Evolutionary conservation across 1,139 yeast genomes (phyloP).

Genomic region (Entelexis paramagnoliae): DNA sequence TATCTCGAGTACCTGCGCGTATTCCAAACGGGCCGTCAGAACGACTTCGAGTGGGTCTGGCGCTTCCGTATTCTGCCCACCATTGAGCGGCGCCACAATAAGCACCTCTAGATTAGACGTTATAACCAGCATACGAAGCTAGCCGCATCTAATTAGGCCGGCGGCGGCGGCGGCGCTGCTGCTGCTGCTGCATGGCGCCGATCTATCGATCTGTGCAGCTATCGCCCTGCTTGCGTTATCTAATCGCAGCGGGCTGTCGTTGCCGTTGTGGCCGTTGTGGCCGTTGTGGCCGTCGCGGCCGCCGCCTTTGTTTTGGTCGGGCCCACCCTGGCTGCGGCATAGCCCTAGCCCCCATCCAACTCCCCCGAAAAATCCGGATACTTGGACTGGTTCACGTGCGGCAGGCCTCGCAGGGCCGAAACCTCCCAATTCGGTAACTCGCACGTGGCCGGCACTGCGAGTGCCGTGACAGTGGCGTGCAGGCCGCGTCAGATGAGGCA

Average conservation of each 20-base stretch:
- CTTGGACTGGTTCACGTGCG: background rate
- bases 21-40: constrained; percentile 40
- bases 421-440: constrained; percentile 77
- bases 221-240: too few relatives aligned
- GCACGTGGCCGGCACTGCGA: constrained; percentile 85
- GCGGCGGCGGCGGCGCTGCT: background rate
- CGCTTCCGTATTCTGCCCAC: constrained; percentile 35
- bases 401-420: background rate
- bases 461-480: constrained; percentile 46
- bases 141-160: background rate
- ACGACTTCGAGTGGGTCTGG: constrained; percentile 45
- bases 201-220: too few relatives aligned
- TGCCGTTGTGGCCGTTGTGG: too few relatives aligned
- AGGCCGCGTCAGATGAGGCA: background rate
- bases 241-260: too few relatives aligned
- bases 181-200: background rate
- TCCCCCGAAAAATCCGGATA: background rate
- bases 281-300: too few relatives aligned
- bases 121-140: background rate
- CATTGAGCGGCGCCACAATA: constrained; percentile 1
- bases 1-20: constrained; percentile 58
- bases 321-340: too few relatives aligned
- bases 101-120: background rate
- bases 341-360: background rate
- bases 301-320: too few relatives aligned